Evolutionary conservation across 768 basidiomycete genomes (phyloP).

Genomic region (Royoungia palumana): DNA sequence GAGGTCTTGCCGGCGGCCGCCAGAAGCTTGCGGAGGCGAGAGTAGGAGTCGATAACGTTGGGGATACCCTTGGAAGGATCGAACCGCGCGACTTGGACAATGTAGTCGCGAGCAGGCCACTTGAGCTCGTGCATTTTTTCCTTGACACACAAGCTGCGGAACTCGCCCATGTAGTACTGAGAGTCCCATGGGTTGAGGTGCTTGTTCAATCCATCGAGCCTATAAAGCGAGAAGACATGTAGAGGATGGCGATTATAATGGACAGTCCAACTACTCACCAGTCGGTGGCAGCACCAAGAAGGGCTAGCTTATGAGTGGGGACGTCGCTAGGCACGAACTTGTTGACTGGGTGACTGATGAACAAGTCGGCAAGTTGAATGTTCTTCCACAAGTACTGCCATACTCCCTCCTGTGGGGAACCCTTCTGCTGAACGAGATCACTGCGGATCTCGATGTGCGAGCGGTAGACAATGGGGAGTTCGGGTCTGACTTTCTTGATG

Average conservation of each 20-base stretch:
- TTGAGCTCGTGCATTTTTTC: conserved; percentile 78
- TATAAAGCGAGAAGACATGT: conserved; percentile 21
- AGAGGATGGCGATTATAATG: conserved; percentile 3
- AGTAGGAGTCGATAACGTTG: conserved; percentile 83
- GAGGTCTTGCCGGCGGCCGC: conserved; percentile 40
- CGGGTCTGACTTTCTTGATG: conserved; percentile 80
- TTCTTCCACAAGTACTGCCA: conserved; percentile 96
- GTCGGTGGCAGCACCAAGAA: conserved; percentile 83
- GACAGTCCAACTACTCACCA: conserved; percentile 49
- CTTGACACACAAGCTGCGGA: conserved; percentile 69
- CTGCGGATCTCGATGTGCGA: conserved; percentile 94
- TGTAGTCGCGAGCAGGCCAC: conserved; percentile 81
- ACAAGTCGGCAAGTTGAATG: conserved; percentile 85
- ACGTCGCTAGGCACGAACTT: conserved; percentile 92
- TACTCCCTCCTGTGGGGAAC: conserved; percentile 85
- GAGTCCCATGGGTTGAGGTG: conserved; percentile 75
- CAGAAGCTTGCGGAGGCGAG: conserved; percentile 72
- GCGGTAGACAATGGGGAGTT: conserved; percentile 86
- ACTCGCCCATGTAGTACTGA: conserved; percentile 88
- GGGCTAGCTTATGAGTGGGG: conserved; percentile 61
- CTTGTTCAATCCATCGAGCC: conserved; percentile 95
- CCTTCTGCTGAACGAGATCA: conserved; percentile 76
- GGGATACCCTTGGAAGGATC: conserved; percentile 86
- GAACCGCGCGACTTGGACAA: conserved; percentile 92
- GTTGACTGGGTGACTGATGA: conserved; percentile 92